Conservation (phyloP, 2,329 filamentous ascomycete species). For the Chrysosporium queenslandicum region DNA sequence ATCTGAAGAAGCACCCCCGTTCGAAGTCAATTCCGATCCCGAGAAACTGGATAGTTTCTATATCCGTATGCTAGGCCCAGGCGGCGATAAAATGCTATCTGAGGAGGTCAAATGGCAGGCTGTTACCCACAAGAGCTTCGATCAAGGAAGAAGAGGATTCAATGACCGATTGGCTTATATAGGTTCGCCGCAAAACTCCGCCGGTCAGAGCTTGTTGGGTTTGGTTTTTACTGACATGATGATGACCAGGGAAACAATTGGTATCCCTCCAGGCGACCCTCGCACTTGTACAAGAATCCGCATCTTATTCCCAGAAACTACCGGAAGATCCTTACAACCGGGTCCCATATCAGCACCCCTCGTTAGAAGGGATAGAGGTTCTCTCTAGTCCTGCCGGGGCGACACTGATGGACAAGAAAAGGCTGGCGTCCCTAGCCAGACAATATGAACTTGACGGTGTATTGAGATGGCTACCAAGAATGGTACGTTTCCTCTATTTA, state of each 20-base stretch:
- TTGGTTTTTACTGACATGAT: background rate
- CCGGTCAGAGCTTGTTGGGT: background rate
- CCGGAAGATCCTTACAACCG: conserved; percentile 47
- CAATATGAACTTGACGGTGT: conserved; percentile 63
- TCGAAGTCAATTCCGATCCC: conserved; percentile 68
- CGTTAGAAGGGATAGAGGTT: conserved; percentile 63
- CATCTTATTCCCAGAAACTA: conserved; percentile 21
- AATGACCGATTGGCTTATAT: conserved; percentile 88
- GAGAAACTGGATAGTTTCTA: conserved; percentile 68
- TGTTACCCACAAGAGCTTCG: conserved; percentile 96
- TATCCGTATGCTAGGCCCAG: conserved; percentile 60
- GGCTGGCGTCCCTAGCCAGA: conserved; percentile 57
- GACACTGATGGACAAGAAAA: conserved; percentile 53
- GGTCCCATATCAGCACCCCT: conserved; percentile 58
- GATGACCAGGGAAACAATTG: conserved; percentile 53
- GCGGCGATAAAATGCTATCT: conserved; percentile 62
- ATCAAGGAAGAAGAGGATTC: conserved; percentile 85
- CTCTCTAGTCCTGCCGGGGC: conserved; percentile 53
- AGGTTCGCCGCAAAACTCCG: conserved; percentile 44
- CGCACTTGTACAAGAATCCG: conserved; percentile 45
- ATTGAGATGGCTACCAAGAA: conserved; percentile 77
- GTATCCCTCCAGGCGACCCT: conserved; percentile 56
- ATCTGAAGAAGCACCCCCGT: conserved; percentile 29
- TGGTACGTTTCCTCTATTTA: conserved; percentile 46
- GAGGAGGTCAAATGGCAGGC: conserved; percentile 96